These are phyloP conservation scores for Pichia nanzhaoensis DNA, from an alignment of 805 yeast genomes.

Conservation along the genomic window DNA sequence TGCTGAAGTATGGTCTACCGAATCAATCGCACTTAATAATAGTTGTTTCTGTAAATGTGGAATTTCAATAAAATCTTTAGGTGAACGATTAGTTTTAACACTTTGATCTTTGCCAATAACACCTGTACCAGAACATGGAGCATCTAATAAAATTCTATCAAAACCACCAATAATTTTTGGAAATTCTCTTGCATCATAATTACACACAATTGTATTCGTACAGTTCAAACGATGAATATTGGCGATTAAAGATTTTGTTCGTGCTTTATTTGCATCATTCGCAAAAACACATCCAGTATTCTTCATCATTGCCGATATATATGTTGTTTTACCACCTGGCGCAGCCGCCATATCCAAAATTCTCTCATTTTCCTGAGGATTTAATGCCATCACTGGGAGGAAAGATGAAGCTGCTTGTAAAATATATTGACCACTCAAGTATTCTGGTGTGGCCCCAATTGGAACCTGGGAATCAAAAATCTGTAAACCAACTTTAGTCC, in stretches of 20 bases:
- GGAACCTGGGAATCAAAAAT: constrained; percentile 99
- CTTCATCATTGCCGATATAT: constrained; percentile 92
- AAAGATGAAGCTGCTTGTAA: constrained; percentile 98
- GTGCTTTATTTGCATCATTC: constrained; percentile 91
- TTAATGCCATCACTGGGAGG: constrained; percentile 95
- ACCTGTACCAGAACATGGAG: constrained; percentile 99
- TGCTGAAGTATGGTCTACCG: constrained; percentile 86
- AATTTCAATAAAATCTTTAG: constrained; percentile 91
- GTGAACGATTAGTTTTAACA: constrained; percentile 89
- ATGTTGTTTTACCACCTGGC: constrained; percentile 98
- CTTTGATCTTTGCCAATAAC: constrained; percentile 96
- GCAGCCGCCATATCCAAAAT: constrained; percentile 98
- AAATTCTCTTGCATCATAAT: constrained; percentile 97
- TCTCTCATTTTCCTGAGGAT: constrained; percentile 96
- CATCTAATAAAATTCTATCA: constrained; percentile 90
- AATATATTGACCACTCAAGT: constrained; percentile 94
- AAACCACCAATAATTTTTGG: constrained; percentile 98
- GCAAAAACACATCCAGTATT: constrained; percentile 97
- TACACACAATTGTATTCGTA: constrained; percentile 91
- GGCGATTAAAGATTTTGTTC: constrained; percentile 94
- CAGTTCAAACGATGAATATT: constrained; percentile 97
- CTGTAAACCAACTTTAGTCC: constrained; percentile 98
- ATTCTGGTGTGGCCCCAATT: constrained; percentile 98
- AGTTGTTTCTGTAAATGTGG: constrained; percentile 96
- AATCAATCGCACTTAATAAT: constrained; percentile 89